phyloP scores from a whole-genome alignment of 768 basidiomycete genomes.

The Phylloporus sp. region DNA sequence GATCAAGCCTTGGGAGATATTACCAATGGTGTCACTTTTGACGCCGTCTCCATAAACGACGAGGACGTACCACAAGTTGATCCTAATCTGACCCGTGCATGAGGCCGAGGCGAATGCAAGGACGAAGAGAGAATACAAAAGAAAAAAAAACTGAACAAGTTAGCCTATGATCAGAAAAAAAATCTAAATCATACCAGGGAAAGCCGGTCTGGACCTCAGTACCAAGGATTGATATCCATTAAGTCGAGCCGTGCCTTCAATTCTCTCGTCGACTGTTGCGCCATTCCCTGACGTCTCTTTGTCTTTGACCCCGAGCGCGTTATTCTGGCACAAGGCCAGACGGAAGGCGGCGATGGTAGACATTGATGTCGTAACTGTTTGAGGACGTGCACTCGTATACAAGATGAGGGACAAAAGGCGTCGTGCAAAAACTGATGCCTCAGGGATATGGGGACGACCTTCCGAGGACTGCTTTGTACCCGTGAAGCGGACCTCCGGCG shows the following conservation, averaged over 20 bases:
- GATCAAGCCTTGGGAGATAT: no score
- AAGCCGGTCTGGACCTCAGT: neutral
- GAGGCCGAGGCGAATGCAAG: neutral
- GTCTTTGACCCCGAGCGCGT: conserved; percentile 8
- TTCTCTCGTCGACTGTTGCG: conserved; percentile 6
- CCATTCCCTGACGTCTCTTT: conserved; percentile 5
- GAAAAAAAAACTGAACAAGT: neutral
- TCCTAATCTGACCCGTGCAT: no score
- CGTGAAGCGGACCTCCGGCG: neutral
- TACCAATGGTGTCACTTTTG: no score
- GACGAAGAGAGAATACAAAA: neutral
- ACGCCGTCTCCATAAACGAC: no score
- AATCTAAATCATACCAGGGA: neutral
- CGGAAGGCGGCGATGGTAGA: neutral
- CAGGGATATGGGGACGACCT: neutral
- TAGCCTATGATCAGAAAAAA: neutral
- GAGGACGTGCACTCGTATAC: neutral
- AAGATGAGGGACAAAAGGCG: neutral
- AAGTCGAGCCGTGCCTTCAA: conserved; percentile 10
- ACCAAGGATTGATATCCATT: conserved; percentile 12
- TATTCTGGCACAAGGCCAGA: conserved; percentile 22
- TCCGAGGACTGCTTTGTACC: neutral
- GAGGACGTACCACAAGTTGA: no score
- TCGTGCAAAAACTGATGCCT: conserved; percentile 1
- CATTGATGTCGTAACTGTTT: neutral